Conservation (phyloP, 805 yeast species). For the Barnettozyma populi region DNA sequence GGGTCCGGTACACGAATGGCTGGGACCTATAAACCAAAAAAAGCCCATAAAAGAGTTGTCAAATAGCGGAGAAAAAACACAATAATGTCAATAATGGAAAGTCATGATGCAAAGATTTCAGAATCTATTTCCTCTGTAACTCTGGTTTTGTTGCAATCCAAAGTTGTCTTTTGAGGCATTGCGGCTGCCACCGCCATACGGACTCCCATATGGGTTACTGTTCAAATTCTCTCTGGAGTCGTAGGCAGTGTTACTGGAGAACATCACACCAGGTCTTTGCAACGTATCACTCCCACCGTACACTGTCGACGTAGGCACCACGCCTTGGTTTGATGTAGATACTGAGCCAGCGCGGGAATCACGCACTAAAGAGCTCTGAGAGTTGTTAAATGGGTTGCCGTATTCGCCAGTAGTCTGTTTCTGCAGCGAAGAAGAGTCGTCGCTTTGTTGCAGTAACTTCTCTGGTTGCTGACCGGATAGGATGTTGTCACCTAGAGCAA, state of each 20-base stretch:
- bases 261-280: constrained; percentile 8
- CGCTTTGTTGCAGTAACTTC: constrained; percentile 15
- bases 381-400: not conserved
- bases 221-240: not conserved
- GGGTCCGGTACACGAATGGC: not conserved
- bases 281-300: not conserved
- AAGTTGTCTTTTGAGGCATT: not conserved
- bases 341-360: constrained; percentile 6
- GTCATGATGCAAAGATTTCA: not conserved
- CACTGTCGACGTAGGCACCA: constrained; percentile 8
- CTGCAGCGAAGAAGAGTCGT: constrained; percentile 5
- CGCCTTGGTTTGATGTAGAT: not conserved
- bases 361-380: not conserved
- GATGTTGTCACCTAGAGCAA: constrained; percentile 26
- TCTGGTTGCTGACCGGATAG: constrained; percentile 26
- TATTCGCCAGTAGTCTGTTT: not conserved
- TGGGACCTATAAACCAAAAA: not conserved
- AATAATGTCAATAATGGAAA: not conserved
- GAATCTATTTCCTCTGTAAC: constrained; percentile 8
- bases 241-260: not conserved
- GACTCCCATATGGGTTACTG: constrained; percentile 5
- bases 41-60: not conserved
- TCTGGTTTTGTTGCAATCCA: not conserved
- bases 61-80: not conserved
- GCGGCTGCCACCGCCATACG: not conserved